Percentiles rank a stretch among this genome's conserved stretches.
Conservation (phyloP, 2,329 filamentous ascomycete species). For the Aureobasidium vineae region DNA sequence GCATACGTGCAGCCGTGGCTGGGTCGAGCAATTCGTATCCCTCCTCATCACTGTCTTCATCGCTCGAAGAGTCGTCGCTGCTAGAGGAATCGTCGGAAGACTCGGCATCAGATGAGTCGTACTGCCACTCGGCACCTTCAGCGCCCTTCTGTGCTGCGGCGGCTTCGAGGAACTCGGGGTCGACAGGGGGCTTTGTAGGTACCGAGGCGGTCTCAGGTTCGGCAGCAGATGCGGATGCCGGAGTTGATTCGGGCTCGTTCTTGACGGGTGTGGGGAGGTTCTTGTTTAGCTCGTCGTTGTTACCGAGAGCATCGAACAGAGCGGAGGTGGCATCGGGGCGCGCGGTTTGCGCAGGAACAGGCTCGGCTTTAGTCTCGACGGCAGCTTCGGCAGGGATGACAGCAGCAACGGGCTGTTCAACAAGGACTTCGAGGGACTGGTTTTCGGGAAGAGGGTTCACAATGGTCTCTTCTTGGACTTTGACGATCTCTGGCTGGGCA, state of each 20-base stretch:
- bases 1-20: slow-evolving; percentile 76
- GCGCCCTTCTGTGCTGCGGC: slow-evolving; percentile 49
- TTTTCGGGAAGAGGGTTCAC: not conserved
- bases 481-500: not conserved
- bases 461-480: not conserved
- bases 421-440: not conserved
- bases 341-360: not conserved
- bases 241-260: not conserved
- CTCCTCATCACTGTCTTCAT: slow-evolving; percentile 55
- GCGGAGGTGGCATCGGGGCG: slow-evolving; percentile 12
- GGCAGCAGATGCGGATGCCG: not conserved
- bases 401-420: not conserved
- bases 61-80: slow-evolving; percentile 44
- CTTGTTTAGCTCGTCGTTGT: slow-evolving; percentile 17
- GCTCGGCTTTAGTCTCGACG: not conserved
- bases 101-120: slow-evolving; percentile 60
- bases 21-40: slow-evolving; percentile 72
- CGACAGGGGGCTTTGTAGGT: slow-evolving; percentile 35
- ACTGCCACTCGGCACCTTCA: slow-evolving; percentile 76
- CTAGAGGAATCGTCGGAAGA: slow-evolving; percentile 45
- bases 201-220: not conserved
- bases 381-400: not conserved
- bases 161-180: slow-evolving; percentile 47
- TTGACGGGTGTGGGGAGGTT: not conserved
- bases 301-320: slow-evolving; percentile 18